Conservation (phyloP, 2,329 filamentous ascomycete genomes). For the Nemania serpens region DNA sequence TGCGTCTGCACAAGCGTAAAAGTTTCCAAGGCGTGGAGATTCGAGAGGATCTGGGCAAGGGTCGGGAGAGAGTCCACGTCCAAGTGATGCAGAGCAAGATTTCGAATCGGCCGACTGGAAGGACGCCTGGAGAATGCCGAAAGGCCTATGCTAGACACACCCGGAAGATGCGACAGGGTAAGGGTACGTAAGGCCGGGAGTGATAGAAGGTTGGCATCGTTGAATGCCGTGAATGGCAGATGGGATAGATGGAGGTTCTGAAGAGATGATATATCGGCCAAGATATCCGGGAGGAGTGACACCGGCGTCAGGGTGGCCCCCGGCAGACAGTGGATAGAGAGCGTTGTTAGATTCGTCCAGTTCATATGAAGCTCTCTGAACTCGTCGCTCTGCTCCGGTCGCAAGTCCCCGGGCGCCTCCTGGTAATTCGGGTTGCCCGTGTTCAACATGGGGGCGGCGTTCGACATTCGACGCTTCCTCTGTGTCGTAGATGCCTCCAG, state of each 20-base stretch:
- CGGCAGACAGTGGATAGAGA: slow-evolving; percentile 63
- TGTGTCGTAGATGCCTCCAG: slow-evolving; percentile 50
- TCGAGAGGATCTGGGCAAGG: slow-evolving; percentile 63
- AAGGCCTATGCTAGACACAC: slow-evolving; percentile 61
- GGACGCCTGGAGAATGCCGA: slow-evolving; percentile 59
- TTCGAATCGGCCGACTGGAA: slow-evolving; percentile 51
- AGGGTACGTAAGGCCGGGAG: slow-evolving; percentile 61
- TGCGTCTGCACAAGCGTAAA: slow-evolving; percentile 61
- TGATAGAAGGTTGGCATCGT: slow-evolving; percentile 58
- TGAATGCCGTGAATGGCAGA: slow-evolving; percentile 60
- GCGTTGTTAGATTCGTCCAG: slow-evolving; percentile 60
- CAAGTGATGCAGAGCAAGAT: slow-evolving; percentile 60
- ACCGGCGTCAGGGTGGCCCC: slow-evolving; percentile 59
- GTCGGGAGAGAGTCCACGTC: slow-evolving; percentile 60
- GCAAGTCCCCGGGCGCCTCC: slow-evolving; percentile 45
- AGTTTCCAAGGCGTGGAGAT: slow-evolving; percentile 52
- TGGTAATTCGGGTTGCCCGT: slow-evolving; percentile 33
- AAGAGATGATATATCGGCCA: slow-evolving; percentile 58
- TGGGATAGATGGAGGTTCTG: slow-evolving; percentile 64
- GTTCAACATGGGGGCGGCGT: slow-evolving; percentile 33
- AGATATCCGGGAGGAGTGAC: slow-evolving; percentile 55
- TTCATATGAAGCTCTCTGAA: slow-evolving; percentile 58
- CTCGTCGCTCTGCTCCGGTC: slow-evolving; percentile 48
- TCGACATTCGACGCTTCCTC: slow-evolving; percentile 42
- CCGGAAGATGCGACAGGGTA: slow-evolving; percentile 59